These are phyloP conservation scores for Kandelia obovata DNA, from an alignment of 345 rosid species.

Conservation along the genomic window DNA sequence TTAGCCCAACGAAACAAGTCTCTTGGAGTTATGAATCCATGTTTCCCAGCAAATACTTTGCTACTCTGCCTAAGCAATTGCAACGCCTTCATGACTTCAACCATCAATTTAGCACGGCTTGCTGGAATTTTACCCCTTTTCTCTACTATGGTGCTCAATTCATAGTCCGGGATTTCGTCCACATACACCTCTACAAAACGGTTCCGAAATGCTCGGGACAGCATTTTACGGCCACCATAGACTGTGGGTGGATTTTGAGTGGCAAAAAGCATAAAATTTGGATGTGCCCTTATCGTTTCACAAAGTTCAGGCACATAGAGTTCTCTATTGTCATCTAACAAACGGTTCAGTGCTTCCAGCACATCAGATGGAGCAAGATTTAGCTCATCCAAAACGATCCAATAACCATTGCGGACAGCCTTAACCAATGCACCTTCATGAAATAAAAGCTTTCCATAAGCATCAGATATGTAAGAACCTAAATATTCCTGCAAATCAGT, in stretches of 20 bases:
- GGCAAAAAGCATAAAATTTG: slow-evolving; percentile 93
- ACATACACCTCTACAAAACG: slow-evolving; percentile 98
- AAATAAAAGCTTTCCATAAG: slow-evolving; percentile 81
- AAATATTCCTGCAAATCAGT: slow-evolving; percentile 91
- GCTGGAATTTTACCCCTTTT: slow-evolving; percentile 63
- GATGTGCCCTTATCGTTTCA: slow-evolving; percentile 78
- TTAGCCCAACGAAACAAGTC: slow-evolving; percentile 97
- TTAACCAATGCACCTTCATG: slow-evolving; percentile 91
- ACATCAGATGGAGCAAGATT: slow-evolving; percentile 98
- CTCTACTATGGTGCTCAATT: slow-evolving; percentile 64
- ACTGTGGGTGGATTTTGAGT: slow-evolving; percentile 93
- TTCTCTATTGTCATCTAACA: slow-evolving; percentile 96
- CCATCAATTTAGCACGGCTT: slow-evolving; percentile 78
- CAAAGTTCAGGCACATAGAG: slow-evolving; percentile 82
- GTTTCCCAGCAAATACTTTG: slow-evolving; percentile 98
- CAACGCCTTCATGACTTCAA: slow-evolving; percentile 89
- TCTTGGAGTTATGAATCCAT: slow-evolving; percentile 93
- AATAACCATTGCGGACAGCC: slow-evolving; percentile 84
- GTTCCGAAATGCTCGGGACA: slow-evolving; percentile 95
- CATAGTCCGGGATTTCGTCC: slow-evolving; percentile 89
- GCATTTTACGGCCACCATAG: slow-evolving; percentile 96
- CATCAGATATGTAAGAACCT: slow-evolving; percentile 80
- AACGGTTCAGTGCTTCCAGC: slow-evolving; percentile 81
- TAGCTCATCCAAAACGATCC: slow-evolving; percentile 95
- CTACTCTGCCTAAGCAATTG: slow-evolving; percentile 85